Base-by-base conservation (phyloP, 495 filamentous ascomycete species). In the Cairneyella variabilis region DNA sequence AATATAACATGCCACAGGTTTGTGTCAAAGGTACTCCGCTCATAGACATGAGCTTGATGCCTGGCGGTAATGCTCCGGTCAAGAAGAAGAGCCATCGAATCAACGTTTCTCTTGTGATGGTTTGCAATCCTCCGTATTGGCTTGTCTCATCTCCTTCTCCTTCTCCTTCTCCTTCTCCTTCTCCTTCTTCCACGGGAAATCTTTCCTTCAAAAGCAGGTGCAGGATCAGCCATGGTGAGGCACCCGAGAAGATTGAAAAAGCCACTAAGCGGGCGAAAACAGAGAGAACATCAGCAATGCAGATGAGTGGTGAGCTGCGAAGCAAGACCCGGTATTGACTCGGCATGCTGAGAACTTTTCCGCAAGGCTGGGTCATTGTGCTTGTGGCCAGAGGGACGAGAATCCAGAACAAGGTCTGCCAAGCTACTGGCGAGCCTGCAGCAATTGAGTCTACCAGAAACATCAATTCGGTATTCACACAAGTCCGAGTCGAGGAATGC, bases 21-120 rank as follows among this genome's bases (percentile, higher is more conserved):
- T 51, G 16, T 16, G 18, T 18, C 36, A 36, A 51, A 3, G 36
- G 36, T 1, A 30, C 6, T 9, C 40, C 51, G 12, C 18, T 11
- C 20, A 53, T 27, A 21, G 51, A 44, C 11, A 18, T 27, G 8
- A 53, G 26, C 27, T 53, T 53, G 39, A 53, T 53, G n/a, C 26
- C 40, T 21, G 51, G 32, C 34, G 51, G 51, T n/a, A 53, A 18
- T 2, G 39, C 36, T 14, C 51, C 51, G 6, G 46, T 18, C 12
- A 45, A 1, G 28, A 44, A 53, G 23, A 17, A 53, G 9, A 45
- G 9, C 51, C 39, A 45, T 3, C 51, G 40, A 16, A 38, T 39
- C 51, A 39, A 53, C 9, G 49, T 43, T 18, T 30, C 32, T 18
- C 22, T 14, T 30, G 28, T 27, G 30, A 25, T 3, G 49, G 6